A percentile compares a stretch with the other conserved stretches of the same genome.
These are phyloP conservation scores for Fusarium sp. DNA, from an alignment of 2,329 filamentous ascomycete genomes.

Conservation along the genomic window DNA sequence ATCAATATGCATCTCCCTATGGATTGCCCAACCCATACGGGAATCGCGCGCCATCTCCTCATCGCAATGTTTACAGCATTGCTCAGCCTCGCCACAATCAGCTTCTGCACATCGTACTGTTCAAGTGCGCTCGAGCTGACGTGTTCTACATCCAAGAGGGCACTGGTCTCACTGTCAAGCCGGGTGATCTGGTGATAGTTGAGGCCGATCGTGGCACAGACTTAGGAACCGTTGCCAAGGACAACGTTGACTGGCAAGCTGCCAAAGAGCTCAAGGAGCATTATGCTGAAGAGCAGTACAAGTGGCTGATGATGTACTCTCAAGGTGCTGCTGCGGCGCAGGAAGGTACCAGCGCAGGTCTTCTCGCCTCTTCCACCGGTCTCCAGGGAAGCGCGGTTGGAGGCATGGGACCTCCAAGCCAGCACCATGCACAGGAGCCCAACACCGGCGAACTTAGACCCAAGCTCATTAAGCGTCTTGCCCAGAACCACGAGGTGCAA, in stretches of 20 bases:
- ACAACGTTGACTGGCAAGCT: constrained; percentile 87
- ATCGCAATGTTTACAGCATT: constrained; percentile 70
- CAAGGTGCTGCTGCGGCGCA: constrained; percentile 75
- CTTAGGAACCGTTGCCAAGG: constrained; percentile 89
- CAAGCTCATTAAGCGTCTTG: constrained; percentile 95
- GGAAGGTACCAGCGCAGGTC: constrained; percentile 69
- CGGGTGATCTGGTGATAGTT: constrained; percentile 94
- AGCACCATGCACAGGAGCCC: constrained; percentile 78
- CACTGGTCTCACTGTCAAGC: constrained; percentile 89
- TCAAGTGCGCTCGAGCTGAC: constrained; percentile 95
- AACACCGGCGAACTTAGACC: constrained; percentile 84
- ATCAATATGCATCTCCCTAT: constrained; percentile 61
- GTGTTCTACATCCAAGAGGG: constrained; percentile 98
- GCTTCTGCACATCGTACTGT: constrained; percentile 87
- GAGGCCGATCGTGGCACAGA: constrained; percentile 97
- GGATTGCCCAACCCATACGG: constrained; percentile 57
- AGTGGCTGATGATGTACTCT: constrained; percentile 99
- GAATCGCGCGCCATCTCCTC: constrained; percentile 68
- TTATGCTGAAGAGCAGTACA: constrained; percentile 94
- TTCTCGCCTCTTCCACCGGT: constrained; percentile 71
- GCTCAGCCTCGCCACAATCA: constrained; percentile 73
- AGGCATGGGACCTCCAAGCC: constrained; percentile 79
- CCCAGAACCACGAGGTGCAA: constrained; percentile 90
- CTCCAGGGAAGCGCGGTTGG: constrained; percentile 78
- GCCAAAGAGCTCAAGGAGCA: constrained; percentile 92